Evolutionary conservation across 2,329 filamentous ascomycete genomes (phyloP), one percentile per base, ranked within the genome.

Genomic region (Trichoderma sp.): DNA sequence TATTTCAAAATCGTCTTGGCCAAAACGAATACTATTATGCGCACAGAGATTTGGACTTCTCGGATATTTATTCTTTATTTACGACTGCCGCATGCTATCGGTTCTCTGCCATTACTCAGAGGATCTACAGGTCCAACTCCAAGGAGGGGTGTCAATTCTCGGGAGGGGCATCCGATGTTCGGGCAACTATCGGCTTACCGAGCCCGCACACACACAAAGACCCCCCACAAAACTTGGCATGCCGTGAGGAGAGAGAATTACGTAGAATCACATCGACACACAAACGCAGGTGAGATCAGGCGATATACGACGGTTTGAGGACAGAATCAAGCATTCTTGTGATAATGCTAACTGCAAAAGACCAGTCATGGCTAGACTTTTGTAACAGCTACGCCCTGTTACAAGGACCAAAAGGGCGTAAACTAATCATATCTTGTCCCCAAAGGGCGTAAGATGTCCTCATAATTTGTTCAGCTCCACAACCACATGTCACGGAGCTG

Each of bases 281-380:
- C n/a, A 3, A n/a, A 39, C 5, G 18, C 39, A 62, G 57, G 57
- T 53, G 34, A 53, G 39, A 36, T 51, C 21, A 51, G 21, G 21
- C 39, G 28, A 70, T n/a, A 2, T 53, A 21, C n/a, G 11, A 43
- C 26, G 26, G 60, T 60, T 47, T 36, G 72, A 73, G 72, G 72
- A 73, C 69, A 68, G 51, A 71, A 68, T 64, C 60, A 68, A 36
- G 72, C 69, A 73, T 73, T 73, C 36, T 51, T 36, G 53, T 36
- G 65, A 63, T 71, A 60, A 73, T 71, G 69, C 72, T 73, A 71
- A 73, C 65, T 66, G 69, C 57, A 21, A 71, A 73, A 66, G 67
- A 66, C 67, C 34, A 57, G 64, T 64, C 43, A 60, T 28, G 24
- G 32, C 71, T 70, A n/a, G 53, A 30, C 61, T 62, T 56, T 64